Conservation (phyloP, 2,329 filamentous ascomycete genomes). For the Paraconiothyrium brasiliense region DNA sequence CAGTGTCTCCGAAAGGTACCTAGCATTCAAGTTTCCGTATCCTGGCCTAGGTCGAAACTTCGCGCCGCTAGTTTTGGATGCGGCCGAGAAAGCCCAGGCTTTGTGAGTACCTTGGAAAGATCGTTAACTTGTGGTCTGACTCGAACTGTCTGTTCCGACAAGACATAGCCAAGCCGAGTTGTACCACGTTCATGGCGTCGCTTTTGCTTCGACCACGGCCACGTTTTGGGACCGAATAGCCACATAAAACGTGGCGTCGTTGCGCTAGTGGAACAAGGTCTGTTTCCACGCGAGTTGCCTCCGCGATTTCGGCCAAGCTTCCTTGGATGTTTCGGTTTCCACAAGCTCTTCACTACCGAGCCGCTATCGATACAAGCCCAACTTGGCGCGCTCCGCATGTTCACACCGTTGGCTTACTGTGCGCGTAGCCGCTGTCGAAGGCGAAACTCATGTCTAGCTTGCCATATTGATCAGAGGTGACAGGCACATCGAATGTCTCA, state of each 20-base stretch:
- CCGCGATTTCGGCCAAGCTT: neutral
- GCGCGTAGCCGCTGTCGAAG: neutral
- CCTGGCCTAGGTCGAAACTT: neutral
- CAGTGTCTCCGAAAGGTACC: neutral
- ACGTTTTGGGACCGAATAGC: neutral
- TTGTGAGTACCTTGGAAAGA: neutral
- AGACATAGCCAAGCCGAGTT: neutral
- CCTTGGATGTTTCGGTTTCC: neutral
- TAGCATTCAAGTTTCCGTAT: neutral
- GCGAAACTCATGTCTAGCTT: neutral
- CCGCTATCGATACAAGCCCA: neutral
- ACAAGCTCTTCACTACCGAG: neutral
- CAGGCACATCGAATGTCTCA: no score
- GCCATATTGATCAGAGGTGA: no score
- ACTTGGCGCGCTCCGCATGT: neutral
- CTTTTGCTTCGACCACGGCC: neutral
- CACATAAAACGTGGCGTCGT: neutral
- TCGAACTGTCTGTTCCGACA: neutral
- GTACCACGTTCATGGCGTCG: neutral
- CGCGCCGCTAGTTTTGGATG: neutral
- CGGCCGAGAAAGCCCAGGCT: neutral
- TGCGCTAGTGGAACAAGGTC: neutral
- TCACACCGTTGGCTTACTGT: neutral
- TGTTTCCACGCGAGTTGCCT: neutral
- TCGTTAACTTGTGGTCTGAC: neutral